Percentiles rank a stretch among this genome's conserved stretches.
Evolutionary conservation across 1,139 yeast genomes (phyloP).

Genomic region (Debaryomyces udenii): DNA sequence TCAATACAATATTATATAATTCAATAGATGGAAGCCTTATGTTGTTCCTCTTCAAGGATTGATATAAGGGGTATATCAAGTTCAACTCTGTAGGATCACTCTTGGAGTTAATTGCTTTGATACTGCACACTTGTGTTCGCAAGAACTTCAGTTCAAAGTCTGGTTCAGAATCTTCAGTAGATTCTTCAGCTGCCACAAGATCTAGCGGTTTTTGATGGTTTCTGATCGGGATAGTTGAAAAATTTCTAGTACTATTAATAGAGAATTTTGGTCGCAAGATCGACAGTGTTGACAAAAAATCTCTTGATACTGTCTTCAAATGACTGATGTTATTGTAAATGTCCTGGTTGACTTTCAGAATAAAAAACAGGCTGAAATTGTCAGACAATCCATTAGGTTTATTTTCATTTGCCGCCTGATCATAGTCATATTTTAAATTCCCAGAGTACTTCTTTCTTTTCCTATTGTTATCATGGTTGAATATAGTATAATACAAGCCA

Average conservation of each 20-base stretch:
- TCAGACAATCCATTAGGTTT: constrained; percentile 3
- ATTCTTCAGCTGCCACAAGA: constrained; percentile 4
- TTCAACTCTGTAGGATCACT: constrained; percentile 28
- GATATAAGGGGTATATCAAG: constrained; percentile 46
- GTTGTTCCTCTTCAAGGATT: constrained; percentile 43
- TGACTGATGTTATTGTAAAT: constrained; percentile 27
- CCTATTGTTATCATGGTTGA: constrained; percentile 40
- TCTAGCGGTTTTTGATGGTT: not conserved
- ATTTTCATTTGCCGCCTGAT: constrained; percentile 1
- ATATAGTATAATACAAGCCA: constrained; percentile 48
- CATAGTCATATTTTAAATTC: constrained; percentile 5
- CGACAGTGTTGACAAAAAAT: constrained; percentile 24
- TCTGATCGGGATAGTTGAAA: constrained; percentile 10
- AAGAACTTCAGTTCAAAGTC: constrained; percentile 28
- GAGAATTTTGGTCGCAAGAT: constrained; percentile 12
- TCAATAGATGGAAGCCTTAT: constrained; percentile 35
- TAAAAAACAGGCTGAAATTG: constrained; percentile 27
- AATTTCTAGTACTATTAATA: constrained; percentile 7
- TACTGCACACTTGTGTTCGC: constrained; percentile 25
- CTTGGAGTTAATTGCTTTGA: constrained; percentile 20
- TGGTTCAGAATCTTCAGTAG: constrained; percentile 8
- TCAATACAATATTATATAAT: constrained; percentile 40
- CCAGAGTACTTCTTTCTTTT: constrained; percentile 11
- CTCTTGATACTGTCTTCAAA: constrained; percentile 24
- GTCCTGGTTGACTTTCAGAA: constrained; percentile 35